These are phyloP conservation scores for Trypanosoma cruzi DNA, from an alignment of 208 protist genomes.

Conservation along the genomic window DNA sequence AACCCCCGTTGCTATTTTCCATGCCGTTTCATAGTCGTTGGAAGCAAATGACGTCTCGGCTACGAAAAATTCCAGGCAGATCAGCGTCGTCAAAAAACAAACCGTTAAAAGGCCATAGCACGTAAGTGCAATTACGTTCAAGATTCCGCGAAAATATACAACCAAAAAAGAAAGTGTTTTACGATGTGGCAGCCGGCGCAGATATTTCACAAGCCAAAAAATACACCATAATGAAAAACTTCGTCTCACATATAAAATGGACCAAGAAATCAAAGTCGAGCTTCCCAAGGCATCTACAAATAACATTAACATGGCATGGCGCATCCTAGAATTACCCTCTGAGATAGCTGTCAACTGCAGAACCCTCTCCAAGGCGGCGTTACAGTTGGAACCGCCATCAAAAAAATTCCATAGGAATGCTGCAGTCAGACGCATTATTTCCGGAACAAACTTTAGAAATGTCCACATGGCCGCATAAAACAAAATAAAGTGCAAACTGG, in stretches of 20 bases:
- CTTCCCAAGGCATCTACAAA: slow-evolving; percentile 15
- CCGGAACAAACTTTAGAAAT: slow-evolving; percentile 6
- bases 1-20: background rate
- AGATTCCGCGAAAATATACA: slow-evolving; percentile 12
- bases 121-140: slow-evolving; percentile 19
- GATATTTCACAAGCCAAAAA: background rate
- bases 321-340: background rate
- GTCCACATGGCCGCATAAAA: slow-evolving; percentile 21
- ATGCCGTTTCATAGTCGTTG: slow-evolving; percentile 13
- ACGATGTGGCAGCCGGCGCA: background rate
- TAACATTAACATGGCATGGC: slow-evolving; percentile 15
- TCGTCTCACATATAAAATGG: background rate
- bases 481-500: background rate
- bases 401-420: slow-evolving; percentile 8
- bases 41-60: slow-evolving; percentile 1
- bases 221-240: slow-evolving; percentile 8
- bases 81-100: slow-evolving; percentile 9
- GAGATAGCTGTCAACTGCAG: slow-evolving; percentile 9
- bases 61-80: slow-evolving; percentile 25
- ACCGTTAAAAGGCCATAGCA: slow-evolving; percentile 9
- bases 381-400: background rate
- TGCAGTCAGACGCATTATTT: background rate
- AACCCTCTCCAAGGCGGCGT: background rate
- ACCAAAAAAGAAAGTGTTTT: slow-evolving; percentile 6
- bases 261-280: slow-evolving; percentile 13